Conservation (phyloP, 805 yeast genomes). For the Ogataea paraovalis region DNA sequence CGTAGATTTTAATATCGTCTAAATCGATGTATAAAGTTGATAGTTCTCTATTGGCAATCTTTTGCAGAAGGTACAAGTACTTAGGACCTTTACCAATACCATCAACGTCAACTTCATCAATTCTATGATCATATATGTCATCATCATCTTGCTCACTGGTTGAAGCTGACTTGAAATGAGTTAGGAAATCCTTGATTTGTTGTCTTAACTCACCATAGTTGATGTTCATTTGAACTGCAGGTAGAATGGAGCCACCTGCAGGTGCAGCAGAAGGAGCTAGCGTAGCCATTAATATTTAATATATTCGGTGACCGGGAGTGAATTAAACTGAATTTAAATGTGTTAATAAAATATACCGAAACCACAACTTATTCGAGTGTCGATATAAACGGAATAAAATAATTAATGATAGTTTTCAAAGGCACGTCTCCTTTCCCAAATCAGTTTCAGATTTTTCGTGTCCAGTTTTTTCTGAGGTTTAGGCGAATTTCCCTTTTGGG, state of each 20-base stretch:
- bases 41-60: constrained; percentile 78
- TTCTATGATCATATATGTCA: constrained; percentile 34
- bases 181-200: constrained; percentile 59
- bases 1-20: constrained; percentile 77
- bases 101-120: constrained; percentile 26
- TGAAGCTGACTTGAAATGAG: constrained; percentile 53
- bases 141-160: constrained; percentile 22
- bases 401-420: not conserved
- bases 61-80: constrained; percentile 69
- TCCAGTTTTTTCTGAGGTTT: not conserved
- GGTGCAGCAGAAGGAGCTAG: constrained; percentile 15
- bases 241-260: constrained; percentile 21
- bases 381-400: too few relatives aligned
- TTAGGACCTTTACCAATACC: constrained; percentile 51
- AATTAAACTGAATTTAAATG: not conserved
- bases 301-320: not conserved
- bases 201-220: constrained; percentile 66
- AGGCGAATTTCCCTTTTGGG: not conserved
- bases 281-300: constrained; percentile 19
- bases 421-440: not conserved
- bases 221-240: constrained; percentile 27
- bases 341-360: too few relatives aligned
- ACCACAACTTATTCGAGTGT: too few relatives aligned
- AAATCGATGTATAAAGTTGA: constrained; percentile 69
- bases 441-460: not conserved